Evolutionary conservation across 495 filamentous ascomycete species (phyloP), one percentile per base, ranked within the genome.

Genomic region (Penicillium ochrochloron): DNA sequence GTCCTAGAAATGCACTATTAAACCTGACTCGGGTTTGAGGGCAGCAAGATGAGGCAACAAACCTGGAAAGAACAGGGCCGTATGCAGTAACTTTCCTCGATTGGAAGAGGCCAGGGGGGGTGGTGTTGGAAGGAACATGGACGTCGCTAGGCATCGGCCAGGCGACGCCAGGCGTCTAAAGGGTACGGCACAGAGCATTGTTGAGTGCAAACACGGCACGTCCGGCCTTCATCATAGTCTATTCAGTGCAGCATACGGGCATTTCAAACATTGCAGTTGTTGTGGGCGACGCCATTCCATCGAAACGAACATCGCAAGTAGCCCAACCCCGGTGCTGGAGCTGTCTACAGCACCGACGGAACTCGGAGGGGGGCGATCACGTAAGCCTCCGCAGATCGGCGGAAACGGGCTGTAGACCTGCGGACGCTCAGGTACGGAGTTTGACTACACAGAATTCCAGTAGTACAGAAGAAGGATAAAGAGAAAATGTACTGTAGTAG

Each of bases 11-110:
- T 34, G 50, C 37, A 64, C 33, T 42, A 53, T 48, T 15, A 21
- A n/a, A 48, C 19, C n/a, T 9, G 46, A 33, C 63, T 67, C 21
- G 8, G 3, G 35, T 19, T 35, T 15, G 34, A 52, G 27, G 2
- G 27, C 9, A 31, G 37, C 23, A 41, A 35, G 37, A 27, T 33
- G 34, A 23, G 19, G 19, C 15, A 68, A 68, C 85, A 64, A 74
- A 94, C 91, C 91, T 66, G 92, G 91, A 71, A 94, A 94, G 80
- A 95, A 94, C 34, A 95, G 82, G 53, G 92, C 91, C 8, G 92
- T 94, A 59, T 88, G 88, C 23, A 92, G 58, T 19, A 91, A 58
- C 23, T 64, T 52, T 66, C 59, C 56, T 76, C 74, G 44, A 44
- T 55, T n/a, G 44, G 57, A 35, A 33, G 56, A 31, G 51, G 56